Base-by-base conservation (phyloP, 192 early-diverging fungal species). In the Entophlyctis luteolus region DNA sequence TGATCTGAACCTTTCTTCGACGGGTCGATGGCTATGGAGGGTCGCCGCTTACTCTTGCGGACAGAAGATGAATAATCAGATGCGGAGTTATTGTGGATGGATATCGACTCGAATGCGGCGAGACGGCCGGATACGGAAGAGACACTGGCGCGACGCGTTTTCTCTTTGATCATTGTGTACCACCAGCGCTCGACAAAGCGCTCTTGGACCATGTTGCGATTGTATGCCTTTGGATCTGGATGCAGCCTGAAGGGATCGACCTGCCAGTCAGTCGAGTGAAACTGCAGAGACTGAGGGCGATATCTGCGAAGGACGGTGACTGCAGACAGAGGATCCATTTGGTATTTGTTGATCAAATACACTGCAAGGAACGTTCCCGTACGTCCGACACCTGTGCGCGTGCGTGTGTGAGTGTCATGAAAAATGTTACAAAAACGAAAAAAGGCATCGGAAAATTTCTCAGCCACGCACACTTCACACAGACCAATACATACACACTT, bases 231-330 rank as follows among this genome's bases (percentile, higher is more conserved):
- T 2, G 65, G 65, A 18, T 73, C 52, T 14, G 49, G 49, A 29
- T 59, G 65, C 14, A 66, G 38, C 20, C 68, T 23, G 50, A 81
- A 81, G 3, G 80, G 80, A 14, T 77, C 70, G 16, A 55, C 37
- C 33, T 70, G 75, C 80, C 80, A 82, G 50, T 79, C 80, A 4
- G 56, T 70, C 16, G 53, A n/a, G 48, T 75, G 69, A 29, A 79
- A 82, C 55, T 80, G 74, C 60, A 82, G 46, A n/a, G 68, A 72
- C 62, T 82, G 80, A 4, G 80, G 80, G 22, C 80, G 72, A 45
- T 70, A 49, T 8, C 37, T 36, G 3, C 80, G 71, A 18, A 82
- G 50, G 28, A 66, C 47, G 4, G 57, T 38, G 36, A 82, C 38
- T 31, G 77, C 80, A 28, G 73, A 68, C 14, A 62, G 16, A 6